Percentiles rank a stretch among this genome's conserved stretches.
Conservation (phyloP, 345 rosid species). For the Physaria fendleri region DNA sequence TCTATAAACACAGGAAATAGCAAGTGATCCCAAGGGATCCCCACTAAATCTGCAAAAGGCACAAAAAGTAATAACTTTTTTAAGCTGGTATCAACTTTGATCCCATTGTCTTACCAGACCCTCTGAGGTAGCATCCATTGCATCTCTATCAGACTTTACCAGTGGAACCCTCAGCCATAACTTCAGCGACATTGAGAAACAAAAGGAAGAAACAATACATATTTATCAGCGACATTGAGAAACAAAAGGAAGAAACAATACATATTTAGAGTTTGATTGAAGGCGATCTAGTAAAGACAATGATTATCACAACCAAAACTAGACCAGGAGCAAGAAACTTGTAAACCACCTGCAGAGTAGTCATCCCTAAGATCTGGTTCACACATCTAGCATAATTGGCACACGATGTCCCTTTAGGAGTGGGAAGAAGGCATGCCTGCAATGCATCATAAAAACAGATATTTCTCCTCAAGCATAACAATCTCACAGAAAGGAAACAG, state of each 20-base stretch:
- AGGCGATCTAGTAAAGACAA: neutral
- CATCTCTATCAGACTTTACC: slow-evolving; percentile 41
- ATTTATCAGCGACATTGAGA: no score
- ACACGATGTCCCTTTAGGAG: slow-evolving; percentile 60
- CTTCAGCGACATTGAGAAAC: neutral
- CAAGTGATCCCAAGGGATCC: no score
- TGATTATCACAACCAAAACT: neutral
- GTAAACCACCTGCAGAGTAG: slow-evolving; percentile 42
- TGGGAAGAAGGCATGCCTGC: slow-evolving; percentile 87
- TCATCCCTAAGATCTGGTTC: slow-evolving; percentile 60
- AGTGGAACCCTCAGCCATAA: slow-evolving; percentile 14
- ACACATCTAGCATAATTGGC: slow-evolving; percentile 85
- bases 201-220: neutral
- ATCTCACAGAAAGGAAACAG: neutral
- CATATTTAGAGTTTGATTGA: neutral
- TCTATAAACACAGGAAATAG: no score
- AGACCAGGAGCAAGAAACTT: neutral
- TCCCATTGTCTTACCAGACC: slow-evolving; percentile 52
- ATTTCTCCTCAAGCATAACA: no score
- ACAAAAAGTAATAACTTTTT: neutral
- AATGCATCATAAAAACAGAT: no score
- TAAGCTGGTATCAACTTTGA: no score
- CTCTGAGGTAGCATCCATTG: no score
- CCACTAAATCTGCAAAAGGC: neutral
- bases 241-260: neutral